These are phyloP conservation scores for Wickerhamomyces bovis DNA, from an alignment of 805 yeast genomes.

Conservation along the genomic window DNA sequence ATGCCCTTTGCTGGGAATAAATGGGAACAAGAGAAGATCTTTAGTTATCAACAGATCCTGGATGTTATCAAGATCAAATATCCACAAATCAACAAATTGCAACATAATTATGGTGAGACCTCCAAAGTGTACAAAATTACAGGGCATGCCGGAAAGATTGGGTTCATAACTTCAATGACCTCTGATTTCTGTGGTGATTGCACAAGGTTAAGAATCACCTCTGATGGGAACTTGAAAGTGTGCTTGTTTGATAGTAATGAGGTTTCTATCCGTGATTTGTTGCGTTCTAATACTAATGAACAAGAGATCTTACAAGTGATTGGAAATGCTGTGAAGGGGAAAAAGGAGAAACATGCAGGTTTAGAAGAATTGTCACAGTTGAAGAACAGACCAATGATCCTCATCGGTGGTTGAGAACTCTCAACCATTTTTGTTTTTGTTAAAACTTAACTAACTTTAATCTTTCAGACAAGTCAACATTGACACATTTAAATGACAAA, in stretches of 20 bases:
- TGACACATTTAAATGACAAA: slow-evolving; percentile 34
- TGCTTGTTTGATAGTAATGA: slow-evolving; percentile 50
- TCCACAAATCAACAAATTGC: slow-evolving; percentile 22
- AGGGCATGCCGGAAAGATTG: slow-evolving; percentile 39
- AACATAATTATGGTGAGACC: slow-evolving; percentile 39
- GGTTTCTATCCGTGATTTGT: slow-evolving; percentile 38
- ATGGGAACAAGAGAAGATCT: slow-evolving; percentile 42
- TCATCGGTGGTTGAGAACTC: slow-evolving; percentile 46
- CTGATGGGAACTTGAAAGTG: slow-evolving; percentile 50
- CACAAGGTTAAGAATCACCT: slow-evolving; percentile 44
- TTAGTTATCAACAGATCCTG: slow-evolving; percentile 39
- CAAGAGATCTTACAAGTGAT: slow-evolving; percentile 33
- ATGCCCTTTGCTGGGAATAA: slow-evolving; percentile 56
- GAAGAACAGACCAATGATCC: slow-evolving; percentile 50
- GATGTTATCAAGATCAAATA: slow-evolving; percentile 26
- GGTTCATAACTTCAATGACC: slow-evolving; percentile 53
- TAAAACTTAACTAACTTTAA: not conserved
- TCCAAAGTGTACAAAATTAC: slow-evolving; percentile 40
- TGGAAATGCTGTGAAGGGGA: slow-evolving; percentile 38
- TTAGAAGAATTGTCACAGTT: slow-evolving; percentile 37
- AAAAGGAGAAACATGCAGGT: slow-evolving; percentile 48
- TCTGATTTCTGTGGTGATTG: slow-evolving; percentile 46
- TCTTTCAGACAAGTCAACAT: not conserved
- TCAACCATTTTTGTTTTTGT: too few relatives aligned
- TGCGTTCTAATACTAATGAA: slow-evolving; percentile 32